Conservation (phyloP, 352 stramenopile genomes). For the Globisporangium heterothallicum region DNA sequence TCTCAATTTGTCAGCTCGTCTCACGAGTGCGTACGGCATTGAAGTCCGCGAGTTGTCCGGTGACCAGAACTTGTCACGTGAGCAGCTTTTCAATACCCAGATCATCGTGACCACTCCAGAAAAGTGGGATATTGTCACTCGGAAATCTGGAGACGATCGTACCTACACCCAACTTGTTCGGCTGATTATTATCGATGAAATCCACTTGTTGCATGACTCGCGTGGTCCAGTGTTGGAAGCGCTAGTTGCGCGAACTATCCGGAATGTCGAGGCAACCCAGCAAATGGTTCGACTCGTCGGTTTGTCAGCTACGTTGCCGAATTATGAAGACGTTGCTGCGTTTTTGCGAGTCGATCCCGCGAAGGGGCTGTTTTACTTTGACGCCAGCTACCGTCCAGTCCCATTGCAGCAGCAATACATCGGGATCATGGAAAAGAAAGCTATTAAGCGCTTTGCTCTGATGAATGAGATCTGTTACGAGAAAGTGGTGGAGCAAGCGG, state of each 20-base stretch:
- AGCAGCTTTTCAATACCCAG: slow-evolving; percentile 98
- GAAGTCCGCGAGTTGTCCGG: slow-evolving; percentile 96
- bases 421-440: slow-evolving; percentile 99
- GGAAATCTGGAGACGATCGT: slow-evolving; percentile 95
- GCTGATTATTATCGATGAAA: slow-evolving; percentile 99
- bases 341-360: slow-evolving; percentile 97
- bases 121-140: slow-evolving; percentile 99
- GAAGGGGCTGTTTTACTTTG: slow-evolving; percentile 99
- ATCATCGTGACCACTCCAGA: slow-evolving; percentile 99
- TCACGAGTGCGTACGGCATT: slow-evolving; percentile 92
- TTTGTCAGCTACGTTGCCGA: slow-evolving; percentile 98
- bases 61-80: slow-evolving; percentile 96
- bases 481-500: slow-evolving; percentile 94
- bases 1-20: slow-evolving; percentile 93
- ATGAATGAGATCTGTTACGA: slow-evolving; percentile 99
- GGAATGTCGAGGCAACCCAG: slow-evolving; percentile 96
- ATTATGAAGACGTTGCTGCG: slow-evolving; percentile 98
- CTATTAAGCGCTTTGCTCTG: slow-evolving; percentile 97
- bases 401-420: slow-evolving; percentile 99
- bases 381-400: slow-evolving; percentile 98
- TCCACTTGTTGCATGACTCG: slow-evolving; percentile 99
- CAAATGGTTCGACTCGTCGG: slow-evolving; percentile 97
- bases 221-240: slow-evolving; percentile 98
- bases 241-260: slow-evolving; percentile 95
- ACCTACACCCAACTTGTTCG: slow-evolving; percentile 98